Evolutionary conservation across 2,329 filamentous ascomycete species (phyloP).

Genomic region (Aspergillus sp.): DNA sequence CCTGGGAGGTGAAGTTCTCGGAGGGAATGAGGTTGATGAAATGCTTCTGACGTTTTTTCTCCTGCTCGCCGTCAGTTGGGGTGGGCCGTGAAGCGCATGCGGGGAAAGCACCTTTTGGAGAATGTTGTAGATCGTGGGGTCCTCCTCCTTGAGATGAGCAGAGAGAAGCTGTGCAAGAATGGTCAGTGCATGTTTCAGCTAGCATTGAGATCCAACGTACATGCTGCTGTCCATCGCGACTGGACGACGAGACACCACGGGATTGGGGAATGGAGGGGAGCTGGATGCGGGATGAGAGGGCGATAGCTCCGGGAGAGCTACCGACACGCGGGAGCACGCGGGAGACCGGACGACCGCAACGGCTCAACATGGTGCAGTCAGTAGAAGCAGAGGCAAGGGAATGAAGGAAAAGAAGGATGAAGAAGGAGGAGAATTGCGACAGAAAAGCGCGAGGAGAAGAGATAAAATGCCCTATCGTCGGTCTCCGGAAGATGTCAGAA

Average conservation of each 20-base stretch:
- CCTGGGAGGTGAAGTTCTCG: slow-evolving; percentile 93
- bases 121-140: slow-evolving; percentile 83
- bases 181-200: background rate
- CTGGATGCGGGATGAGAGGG: slow-evolving; percentile 19
- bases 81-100: background rate
- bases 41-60: slow-evolving; percentile 94
- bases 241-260: slow-evolving; percentile 39
- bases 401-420: slow-evolving; percentile 31
- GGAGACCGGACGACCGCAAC: slow-evolving; percentile 33
- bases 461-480: slow-evolving; percentile 21
- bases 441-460: slow-evolving; percentile 13
- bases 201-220: slow-evolving; percentile 20
- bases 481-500: slow-evolving; percentile 14
- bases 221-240: slow-evolving; percentile 42
- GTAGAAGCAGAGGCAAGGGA: slow-evolving; percentile 1
- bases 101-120: slow-evolving; percentile 70
- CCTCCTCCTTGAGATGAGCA: slow-evolving; percentile 74
- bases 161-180: slow-evolving; percentile 65
- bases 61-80: slow-evolving; percentile 51
- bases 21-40: slow-evolving; percentile 97
- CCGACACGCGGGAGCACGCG: slow-evolving; percentile 31
- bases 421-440: slow-evolving; percentile 9
- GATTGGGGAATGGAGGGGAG: slow-evolving; percentile 26
- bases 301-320: slow-evolving; percentile 28
- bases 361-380: slow-evolving; percentile 32